Percentiles rank a stretch among this genome's conserved stretches.
Conservation (phyloP, 2,329 filamentous ascomycete genomes). For the Xylaria sp. region DNA sequence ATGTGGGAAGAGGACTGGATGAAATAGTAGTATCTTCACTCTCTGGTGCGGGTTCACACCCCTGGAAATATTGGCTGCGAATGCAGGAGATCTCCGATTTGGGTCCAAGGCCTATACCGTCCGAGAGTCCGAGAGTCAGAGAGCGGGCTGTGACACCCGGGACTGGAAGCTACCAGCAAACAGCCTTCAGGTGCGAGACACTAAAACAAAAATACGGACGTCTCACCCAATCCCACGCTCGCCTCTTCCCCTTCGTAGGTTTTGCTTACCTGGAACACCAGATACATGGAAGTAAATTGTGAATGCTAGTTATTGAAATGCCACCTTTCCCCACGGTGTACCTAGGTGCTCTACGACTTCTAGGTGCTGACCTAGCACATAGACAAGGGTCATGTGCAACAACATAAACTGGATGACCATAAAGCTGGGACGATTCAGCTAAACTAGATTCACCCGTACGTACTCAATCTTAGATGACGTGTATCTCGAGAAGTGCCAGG, state of each 20-base stretch:
- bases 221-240: neutral
- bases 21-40: constrained; percentile 3
- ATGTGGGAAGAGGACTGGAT: neutral
- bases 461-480: neutral
- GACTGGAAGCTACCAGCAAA: constrained; percentile 1
- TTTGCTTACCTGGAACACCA: neutral
- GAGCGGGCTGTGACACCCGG: neutral
- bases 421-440: neutral
- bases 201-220: constrained; percentile 9
- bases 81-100: constrained; percentile 16
- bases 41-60: neutral
- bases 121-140: no score
- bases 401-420: neutral
- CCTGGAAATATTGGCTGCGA: neutral
- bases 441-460: neutral
- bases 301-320: neutral
- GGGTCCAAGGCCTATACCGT: constrained; percentile 10
- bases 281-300: neutral
- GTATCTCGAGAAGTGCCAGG: neutral
- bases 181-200: constrained; percentile 7
- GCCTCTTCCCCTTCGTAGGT: neutral
- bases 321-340: neutral
- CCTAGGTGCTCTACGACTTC: neutral
- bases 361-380: no score
- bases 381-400: neutral